Evolutionary conservation across 768 basidiomycete genomes (phyloP), one percentile per base, ranked within the genome.

Genomic region (Russula earlei): DNA sequence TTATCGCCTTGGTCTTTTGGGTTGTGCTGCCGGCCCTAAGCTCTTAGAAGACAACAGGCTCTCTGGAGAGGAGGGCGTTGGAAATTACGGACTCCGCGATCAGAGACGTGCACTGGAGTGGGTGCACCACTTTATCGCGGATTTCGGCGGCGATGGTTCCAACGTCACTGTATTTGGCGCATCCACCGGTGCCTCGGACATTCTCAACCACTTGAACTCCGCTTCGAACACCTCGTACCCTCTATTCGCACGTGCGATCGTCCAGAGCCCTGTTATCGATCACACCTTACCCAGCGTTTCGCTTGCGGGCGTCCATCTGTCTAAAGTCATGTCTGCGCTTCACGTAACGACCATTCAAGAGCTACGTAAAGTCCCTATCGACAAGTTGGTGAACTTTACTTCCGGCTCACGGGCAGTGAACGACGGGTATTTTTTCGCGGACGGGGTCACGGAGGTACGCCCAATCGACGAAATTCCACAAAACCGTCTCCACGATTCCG

Each of bases 1-100:
- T 68, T 90, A 83, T 67, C 85, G 87, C 15, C 70, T 90, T 25
- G 88, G 88, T 37, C 68, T 89, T 40, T 77, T 90, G 63, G 87
- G 88, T 22, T 87, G 81, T 54, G 86, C 85, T n/a, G 83, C 82
- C 7, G 80, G 79, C 56, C 73, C 76, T 31, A 75, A 78, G 43
- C 74, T 91, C 49, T 75, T 75, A 38, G 84, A 85, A 52, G 86
- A 88, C 66, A 87, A 87, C 70, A 72, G 72, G 51, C 67, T 69
- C 24, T 77, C 75, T 17, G 84, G 84, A 24, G 84, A 87, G 38
- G 75, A 80, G 52, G 87, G 87, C 17, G 80, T 82, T 17, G 87
- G 87, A 10, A 90, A 90, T 69, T 90, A 86, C 62, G 87, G 67
- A 54, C 67, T 71, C n/a, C 66, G 67, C 24, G 70, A 71, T 51